Conservation (phyloP, 305 asterid genomes). For the Fraxinus paxiana region DNA sequence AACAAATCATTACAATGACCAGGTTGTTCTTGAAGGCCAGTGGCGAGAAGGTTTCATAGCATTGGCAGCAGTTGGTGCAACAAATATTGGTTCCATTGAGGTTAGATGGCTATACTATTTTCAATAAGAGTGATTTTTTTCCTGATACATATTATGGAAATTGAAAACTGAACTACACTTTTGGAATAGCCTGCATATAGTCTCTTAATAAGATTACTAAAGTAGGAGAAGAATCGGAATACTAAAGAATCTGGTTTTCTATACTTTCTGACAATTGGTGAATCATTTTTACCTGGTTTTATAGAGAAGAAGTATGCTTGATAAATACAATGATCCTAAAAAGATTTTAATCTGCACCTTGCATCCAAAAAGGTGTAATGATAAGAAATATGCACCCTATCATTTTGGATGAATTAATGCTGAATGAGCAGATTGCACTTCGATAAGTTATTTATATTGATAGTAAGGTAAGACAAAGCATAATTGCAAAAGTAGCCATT, state of each 20-base stretch:
- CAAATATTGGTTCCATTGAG: constrained; percentile 93
- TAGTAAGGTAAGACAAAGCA: not conserved
- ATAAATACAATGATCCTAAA: not conserved
- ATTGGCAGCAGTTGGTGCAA: constrained; percentile 97
- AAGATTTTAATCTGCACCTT: not conserved
- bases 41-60: constrained; percentile 94
- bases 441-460: not conserved
- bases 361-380: not conserved
- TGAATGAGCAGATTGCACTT: not conserved
- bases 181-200: not conserved
- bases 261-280: not conserved
- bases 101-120: constrained; percentile 27
- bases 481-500: not conserved
- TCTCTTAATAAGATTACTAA: not conserved
- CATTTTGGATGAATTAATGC: not conserved
- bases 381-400: not conserved
- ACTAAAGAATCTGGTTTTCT: not conserved
- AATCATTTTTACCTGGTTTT: not conserved
- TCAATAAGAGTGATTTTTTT: not conserved
- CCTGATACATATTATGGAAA: not conserved
- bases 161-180: not conserved
- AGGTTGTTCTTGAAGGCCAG: constrained; percentile 94
- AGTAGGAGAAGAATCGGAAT: not conserved
- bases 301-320: not conserved
- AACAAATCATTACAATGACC: constrained; percentile 25